These are phyloP conservation scores for Papilionanthe hybrid DNA, from an alignment of 116 monocot species.

Conservation along the genomic window DNA sequence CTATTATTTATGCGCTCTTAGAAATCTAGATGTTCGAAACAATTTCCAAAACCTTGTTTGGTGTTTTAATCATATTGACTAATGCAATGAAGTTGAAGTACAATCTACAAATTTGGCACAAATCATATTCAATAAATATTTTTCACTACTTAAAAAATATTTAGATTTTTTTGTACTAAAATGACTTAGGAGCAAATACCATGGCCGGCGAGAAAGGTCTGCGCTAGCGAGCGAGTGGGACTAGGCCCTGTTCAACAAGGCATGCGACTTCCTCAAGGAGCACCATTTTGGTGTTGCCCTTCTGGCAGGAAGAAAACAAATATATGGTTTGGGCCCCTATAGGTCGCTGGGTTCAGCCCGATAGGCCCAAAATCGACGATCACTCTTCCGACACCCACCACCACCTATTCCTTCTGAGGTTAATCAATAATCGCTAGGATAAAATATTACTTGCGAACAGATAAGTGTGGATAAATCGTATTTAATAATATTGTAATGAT, in stretches of 20 bases:
- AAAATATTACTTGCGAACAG: no score
- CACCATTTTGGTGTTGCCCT: constrained; percentile 72
- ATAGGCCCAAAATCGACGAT: constrained; percentile 51
- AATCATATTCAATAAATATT: no score
- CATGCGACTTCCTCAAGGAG: constrained; percentile 71
- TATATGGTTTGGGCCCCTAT: constrained; percentile 53
- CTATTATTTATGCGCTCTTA: no score
- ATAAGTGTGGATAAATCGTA: no score
- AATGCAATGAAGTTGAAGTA: no score
- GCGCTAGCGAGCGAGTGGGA: constrained; percentile 58
- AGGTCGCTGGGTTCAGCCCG: constrained; percentile 65
- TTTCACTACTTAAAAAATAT: no score
- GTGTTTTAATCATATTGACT: no score
- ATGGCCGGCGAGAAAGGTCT: constrained; percentile 57
- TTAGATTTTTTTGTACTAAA: no score
- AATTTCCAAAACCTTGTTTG: no score
- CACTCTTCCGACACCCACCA: constrained; percentile 43
- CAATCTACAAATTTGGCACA: no score
- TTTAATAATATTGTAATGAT: no score
- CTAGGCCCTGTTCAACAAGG: constrained; percentile 91
- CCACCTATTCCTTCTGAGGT: constrained; percentile 49
- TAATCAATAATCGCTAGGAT: background rate
- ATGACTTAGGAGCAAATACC: constrained; percentile 29
- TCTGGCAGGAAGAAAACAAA: constrained; percentile 84
- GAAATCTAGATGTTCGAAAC: no score